phyloP scores from a whole-genome alignment of 306 rosid genomes.

The Dryas octopetala region DNA sequence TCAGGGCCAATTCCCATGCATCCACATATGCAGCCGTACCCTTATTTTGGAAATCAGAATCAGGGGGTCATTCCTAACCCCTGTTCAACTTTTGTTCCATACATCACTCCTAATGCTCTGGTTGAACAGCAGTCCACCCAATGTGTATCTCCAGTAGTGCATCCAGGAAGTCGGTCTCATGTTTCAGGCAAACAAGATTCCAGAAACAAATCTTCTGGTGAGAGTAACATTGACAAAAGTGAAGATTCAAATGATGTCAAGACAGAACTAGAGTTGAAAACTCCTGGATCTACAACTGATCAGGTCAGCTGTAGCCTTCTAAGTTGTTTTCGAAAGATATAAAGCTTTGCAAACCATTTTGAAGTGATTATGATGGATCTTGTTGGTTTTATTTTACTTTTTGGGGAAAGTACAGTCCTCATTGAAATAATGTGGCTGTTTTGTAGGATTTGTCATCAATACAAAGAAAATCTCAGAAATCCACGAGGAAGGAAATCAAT shows the following conservation, averaged over 20 bases:
- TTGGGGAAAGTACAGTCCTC: constrained; percentile 5
- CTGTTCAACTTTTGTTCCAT: constrained; percentile 69
- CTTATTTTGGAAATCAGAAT: constrained; percentile 35
- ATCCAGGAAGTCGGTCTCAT: constrained; percentile 50
- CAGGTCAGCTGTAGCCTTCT: constrained; percentile 47
- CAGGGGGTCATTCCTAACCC: constrained; percentile 39
- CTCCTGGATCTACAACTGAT: constrained; percentile 70
- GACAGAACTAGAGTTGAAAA: constrained; percentile 72
- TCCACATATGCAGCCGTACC: constrained; percentile 48
- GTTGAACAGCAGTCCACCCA: constrained; percentile 68
- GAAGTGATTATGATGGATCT: neutral
- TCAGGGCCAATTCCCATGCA: constrained; percentile 43
- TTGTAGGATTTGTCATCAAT: constrained; percentile 61
- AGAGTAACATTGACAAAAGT: constrained; percentile 51
- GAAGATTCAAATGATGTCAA: constrained; percentile 60
- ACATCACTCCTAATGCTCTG: constrained; percentile 52
- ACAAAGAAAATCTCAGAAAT: constrained; percentile 42
- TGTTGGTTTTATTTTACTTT: neutral
- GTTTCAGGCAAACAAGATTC: constrained; percentile 53
- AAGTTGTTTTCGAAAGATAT: neutral
- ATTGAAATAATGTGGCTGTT: constrained; percentile 14
- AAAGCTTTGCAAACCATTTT: constrained; percentile 1
- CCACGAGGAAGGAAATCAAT: constrained; percentile 42
- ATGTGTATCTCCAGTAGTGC: constrained; percentile 43
- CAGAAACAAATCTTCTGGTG: constrained; percentile 46